Base-by-base conservation (phyloP, 1,284 basidiomycete species). In the Sanghuangporus sanghuang region DNA sequence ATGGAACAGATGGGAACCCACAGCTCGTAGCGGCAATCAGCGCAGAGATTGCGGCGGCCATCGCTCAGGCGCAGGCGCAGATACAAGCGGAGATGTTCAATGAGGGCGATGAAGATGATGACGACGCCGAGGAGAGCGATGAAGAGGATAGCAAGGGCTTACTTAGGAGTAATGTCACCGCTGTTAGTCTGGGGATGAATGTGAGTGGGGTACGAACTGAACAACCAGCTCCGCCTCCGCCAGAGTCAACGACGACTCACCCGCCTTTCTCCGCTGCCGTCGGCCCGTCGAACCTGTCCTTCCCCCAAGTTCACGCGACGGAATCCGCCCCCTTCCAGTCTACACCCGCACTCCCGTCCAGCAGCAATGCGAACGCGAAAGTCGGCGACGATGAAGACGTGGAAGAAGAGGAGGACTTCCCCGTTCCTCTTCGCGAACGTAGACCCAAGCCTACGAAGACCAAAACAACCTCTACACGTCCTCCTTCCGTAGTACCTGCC, bases 41-140 rank as follows among this genome's bases (percentile, higher is more conserved):
- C 65, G 86, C 85, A 14, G 88, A 89, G 71, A 85, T 92, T 64
- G 87, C 86, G 4, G 86, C 87, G 16, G 87, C 86, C 0, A 85
- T 91, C 65, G 87, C 86, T 2, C 84, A 90, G 67, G 72, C 73
- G 3, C 71, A 73, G 48, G 83, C 81, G 4, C 82, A 83, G 61
- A 44, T 57, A 52, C 62, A 61, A 44, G 32, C 8, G 11, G 46
- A 27, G 36, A 36, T 36, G 16, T 52, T 60, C 56, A 62, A 65
- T 14, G 66, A 66, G 21, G 65, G 62, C 12, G 64, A 63, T 3
- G 67, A 55, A n/a, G 63, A 63, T 58, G 67, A 61, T 0, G 67
- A 69, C 8, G 70, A 67, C 9, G 70, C 65, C 9, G 68, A 60
- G 38, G 69, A 54, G 57, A 61, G 79, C 80, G 27, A 79, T 79